Evolutionary conservation across 2,329 filamentous ascomycete genomes (phyloP).

Genomic region (Paramyrothecium roridum): DNA sequence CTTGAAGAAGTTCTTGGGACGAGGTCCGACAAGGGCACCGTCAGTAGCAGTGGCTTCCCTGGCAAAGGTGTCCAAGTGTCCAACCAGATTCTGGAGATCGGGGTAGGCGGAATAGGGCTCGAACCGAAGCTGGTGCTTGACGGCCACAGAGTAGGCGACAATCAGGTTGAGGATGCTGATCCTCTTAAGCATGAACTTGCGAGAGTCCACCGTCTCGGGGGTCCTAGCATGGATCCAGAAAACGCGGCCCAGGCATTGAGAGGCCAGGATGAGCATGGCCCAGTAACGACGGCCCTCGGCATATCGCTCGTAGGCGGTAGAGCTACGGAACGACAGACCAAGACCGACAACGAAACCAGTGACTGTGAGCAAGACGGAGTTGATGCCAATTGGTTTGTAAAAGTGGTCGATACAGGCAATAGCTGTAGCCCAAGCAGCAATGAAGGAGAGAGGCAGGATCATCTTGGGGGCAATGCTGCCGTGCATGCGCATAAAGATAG

Average conservation of each 20-base stretch:
- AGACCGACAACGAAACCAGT: conserved; percentile 80
- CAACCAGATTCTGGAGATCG: conserved; percentile 67
- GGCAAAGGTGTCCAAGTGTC: conserved; percentile 74
- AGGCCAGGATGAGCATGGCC: conserved; percentile 58
- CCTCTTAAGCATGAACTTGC: conserved; percentile 68
- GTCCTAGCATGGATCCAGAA: conserved; percentile 79
- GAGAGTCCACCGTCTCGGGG: conserved; percentile 46
- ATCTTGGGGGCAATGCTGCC: conserved; percentile 73
- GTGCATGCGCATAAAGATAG: conserved; percentile 71
- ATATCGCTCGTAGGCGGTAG: conserved; percentile 74
- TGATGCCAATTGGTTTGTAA: conserved; percentile 31
- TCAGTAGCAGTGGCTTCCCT: conserved; percentile 45
- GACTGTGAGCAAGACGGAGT: conserved; percentile 61
- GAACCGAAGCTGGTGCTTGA: conserved; percentile 82
- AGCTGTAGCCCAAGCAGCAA: conserved; percentile 62
- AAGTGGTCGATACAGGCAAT: conserved; percentile 56
- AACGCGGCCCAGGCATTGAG: conserved; percentile 67
- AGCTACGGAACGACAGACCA: conserved; percentile 72
- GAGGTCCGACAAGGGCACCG: conserved; percentile 20
- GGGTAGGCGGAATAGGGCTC: conserved; percentile 77
- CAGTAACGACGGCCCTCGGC: conserved; percentile 63
- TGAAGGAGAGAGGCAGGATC: conserved; percentile 63
- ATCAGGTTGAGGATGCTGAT: conserved; percentile 74
- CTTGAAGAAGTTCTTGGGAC: conserved; percentile 56
- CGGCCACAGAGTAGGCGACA: conserved; percentile 70